Conservation (phyloP, 306 rosid genomes). For the Rosa lucieae region DNA sequence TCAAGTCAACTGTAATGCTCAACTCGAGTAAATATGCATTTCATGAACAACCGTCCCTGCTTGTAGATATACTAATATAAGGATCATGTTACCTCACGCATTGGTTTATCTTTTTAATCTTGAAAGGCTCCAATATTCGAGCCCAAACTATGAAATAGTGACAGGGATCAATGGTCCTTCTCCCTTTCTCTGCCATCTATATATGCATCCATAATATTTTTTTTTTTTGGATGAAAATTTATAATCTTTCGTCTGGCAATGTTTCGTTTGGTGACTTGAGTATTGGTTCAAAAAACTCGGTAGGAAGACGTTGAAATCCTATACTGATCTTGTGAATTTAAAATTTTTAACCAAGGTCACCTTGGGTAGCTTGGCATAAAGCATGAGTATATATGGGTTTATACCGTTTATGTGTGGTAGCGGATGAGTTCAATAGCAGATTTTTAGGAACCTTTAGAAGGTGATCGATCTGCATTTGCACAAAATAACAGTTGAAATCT, state of each 20-base stretch:
- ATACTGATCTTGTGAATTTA: too few species aligned
- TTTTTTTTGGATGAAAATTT: neutral
- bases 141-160: neutral
- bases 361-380: neutral
- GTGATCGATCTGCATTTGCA: too few species aligned
- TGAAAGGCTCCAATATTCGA: neutral
- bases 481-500: too few species aligned
- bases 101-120: neutral
- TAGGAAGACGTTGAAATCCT: neutral
- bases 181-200: neutral
- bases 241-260: too few species aligned
- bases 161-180: neutral
- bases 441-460: too few species aligned
- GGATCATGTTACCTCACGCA: neutral
- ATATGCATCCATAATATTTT: neutral
- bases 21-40: conserved; percentile 12
- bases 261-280: neutral
- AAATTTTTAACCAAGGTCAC: neutral
- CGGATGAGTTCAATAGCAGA: too few species aligned
- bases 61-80: conserved; percentile 11
- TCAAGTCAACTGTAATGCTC: conserved; percentile 24
- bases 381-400: neutral
- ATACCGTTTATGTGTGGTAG: too few species aligned
- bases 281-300: neutral
- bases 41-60: conserved; percentile 20